Evolutionary conservation across 768 basidiomycete species (phyloP), one percentile per base, ranked within the genome.

Genomic region (Russula sp.): DNA sequence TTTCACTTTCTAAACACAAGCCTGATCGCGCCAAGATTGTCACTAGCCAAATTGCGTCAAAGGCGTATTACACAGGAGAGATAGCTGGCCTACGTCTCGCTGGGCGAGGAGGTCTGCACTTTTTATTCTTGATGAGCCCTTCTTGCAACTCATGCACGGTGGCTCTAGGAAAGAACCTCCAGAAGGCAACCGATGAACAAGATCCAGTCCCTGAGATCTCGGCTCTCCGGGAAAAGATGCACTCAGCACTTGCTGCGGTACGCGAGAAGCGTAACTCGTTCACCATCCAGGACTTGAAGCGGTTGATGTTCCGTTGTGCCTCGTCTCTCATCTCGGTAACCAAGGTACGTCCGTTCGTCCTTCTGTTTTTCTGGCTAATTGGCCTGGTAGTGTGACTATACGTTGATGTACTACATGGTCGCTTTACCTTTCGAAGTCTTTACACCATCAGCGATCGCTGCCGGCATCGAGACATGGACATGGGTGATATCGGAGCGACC

Each of bases 381-480:
- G 46, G 47, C 25, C 47, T 32, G 35, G 25, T 65, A 96, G 93
- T 86, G 85, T 70, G 92, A 98, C 61, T 81, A 88, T 69, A 88
- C 89, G 25, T 77, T 98, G 14, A 75, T 98, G 10, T 88, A 91
- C 73, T 87, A 93, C 71, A 77, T 98, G 29, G 94, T 98, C 8
- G 78, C 81, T 38, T 73, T 98, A 18, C 97, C 97, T 0, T 90
- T 98, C 68, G 87, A 90, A 59, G 86, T 90, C 3, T 92, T 92
- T 64, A 94, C 90, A 1, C 92, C 94, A 1, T 77, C 90, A 5
- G 85, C 93, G 1, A 83, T 98, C 59, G 81, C 90, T 16, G 83
- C 90, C 2, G 95, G 92, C 0, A 86, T 94, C 46, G 94, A 98
- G 70, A 87, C 88, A 10, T 98, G 97, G 97, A 93, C 89, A 3